Base-by-base conservation (phyloP, 805 yeast species). In the Allodekkera sacchari region DNA sequence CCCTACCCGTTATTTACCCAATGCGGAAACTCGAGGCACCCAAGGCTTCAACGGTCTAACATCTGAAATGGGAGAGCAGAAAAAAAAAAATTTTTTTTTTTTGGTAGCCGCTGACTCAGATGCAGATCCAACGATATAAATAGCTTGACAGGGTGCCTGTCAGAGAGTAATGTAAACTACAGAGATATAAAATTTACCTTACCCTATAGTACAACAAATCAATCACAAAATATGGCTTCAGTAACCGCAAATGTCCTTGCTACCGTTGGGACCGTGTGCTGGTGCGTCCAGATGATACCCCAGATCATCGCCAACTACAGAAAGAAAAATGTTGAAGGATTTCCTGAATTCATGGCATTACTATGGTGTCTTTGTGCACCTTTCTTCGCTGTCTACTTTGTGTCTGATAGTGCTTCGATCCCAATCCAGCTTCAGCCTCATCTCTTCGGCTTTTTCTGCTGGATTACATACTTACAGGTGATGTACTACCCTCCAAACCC, bases 271-370 rank as follows among this genome's bases (percentile, higher is more conserved):
- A 89, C 97, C 0, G 75, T 88, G 2, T 68, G 83, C 36, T 89
- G 96, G 96, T 88, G 96, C 54, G 61, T 88, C 41, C 96, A 89
- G 57, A 61, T 89, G 41, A 65, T 87, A 1, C 96, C 96, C 2
- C 61, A 55, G 41, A 77, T 88, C 28, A 63, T 74, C 35, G 65
- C 75, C 50, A 88, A 89, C 51, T 87, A 71, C 59, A 64, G 66
- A 36, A 68, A 70, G 7, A 85, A 89, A 47, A 75, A 85, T 49
- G 82, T 94, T 37, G 81, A 77, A 18, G 96, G 97, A 0, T 58
- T 88, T 7, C 95, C 95, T 1, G 87, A 88, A 5, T n/a, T 70
- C 22, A 87, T 89, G 95, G 68, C 84, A 74, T 70, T 84, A 36
- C 55, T 85, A 16, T 88, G 96, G 95, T 75, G 83, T 4, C 50